Evolutionary conservation across 495 filamentous ascomycete species (phyloP), one percentile per base, ranked within the genome.

Genomic region (Melanomma pulvis-pyrius): DNA sequence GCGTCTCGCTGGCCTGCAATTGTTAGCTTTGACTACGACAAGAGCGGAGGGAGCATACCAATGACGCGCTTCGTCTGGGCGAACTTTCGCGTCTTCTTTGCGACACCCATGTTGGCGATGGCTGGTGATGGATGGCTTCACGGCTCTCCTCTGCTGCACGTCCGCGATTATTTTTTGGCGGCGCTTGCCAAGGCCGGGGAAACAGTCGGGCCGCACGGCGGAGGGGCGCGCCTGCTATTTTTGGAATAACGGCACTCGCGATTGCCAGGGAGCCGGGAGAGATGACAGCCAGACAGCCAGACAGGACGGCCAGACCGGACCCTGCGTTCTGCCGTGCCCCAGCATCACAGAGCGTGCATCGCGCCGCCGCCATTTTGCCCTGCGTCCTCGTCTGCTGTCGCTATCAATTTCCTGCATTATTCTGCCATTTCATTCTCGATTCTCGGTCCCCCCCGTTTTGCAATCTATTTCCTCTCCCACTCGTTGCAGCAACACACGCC

Each of bases 11-110:
- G 79, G 50, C 82, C 77, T 51, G 82, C 78, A 36, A 79, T 67
- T 29, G 78, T 68, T 73, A 82, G 49, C 52, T 25, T 12, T 22
- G 1, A 28, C 15, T 0, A 34, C 4, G n/a, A 34, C 56, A 25
- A 39, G 1, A 6, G 46, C 9, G 17, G 2, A 1, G 28, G 26
- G 13, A 47, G n/a, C 49, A 24, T 50, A 62, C 65, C 65, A 29
- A 84, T 83, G 44, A 84, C 70, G 28, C 81, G 67, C 75, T 84
- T 84, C 32, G 80, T 73, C 73, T 68, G 62, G 24, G 78, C 80
- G 62, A 82, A 83, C 66, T 83, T 83, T 41, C 82, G 73, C 15
- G 80, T 83, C 56, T 74, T 76, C 71, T 83, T 82, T 25, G 72
- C 63, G 34, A 77, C 73, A 53, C 80, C 81, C 82, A 82, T 80